phyloP scores from a whole-genome alignment of 108 stramenopile genomes.

The Cyclotella choctawhatcheeana region DNA sequence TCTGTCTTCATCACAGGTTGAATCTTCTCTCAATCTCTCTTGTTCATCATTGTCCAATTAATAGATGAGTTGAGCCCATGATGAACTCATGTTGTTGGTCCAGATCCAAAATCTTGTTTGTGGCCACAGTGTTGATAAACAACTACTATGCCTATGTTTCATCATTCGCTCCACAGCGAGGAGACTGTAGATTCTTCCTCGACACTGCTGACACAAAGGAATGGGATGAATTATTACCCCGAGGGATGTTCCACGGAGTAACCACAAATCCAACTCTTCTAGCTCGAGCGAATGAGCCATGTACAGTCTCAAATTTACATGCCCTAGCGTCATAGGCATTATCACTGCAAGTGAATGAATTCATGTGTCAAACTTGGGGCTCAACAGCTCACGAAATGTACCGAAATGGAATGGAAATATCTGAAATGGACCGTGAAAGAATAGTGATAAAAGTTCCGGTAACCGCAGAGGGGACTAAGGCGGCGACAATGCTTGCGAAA shows the following conservation, averaged over 20 bases:
- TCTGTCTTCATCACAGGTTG: too few species aligned
- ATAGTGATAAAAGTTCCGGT: conserved; percentile 76
- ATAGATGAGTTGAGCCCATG: too few species aligned
- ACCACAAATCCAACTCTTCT: conserved; percentile 74
- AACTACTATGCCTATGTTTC: neutral
- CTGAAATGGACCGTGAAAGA: conserved; percentile 53
- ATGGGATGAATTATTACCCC: conserved; percentile 63
- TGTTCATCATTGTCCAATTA: too few species aligned
- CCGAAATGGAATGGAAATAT: conserved; percentile 60
- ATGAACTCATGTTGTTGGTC: too few species aligned
- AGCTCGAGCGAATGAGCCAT: conserved; percentile 56
- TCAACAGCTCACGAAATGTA: conserved; percentile 59
- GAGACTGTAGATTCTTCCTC: conserved; percentile 63
- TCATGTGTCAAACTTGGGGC: conserved; percentile 82
- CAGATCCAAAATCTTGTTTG: too few species aligned
- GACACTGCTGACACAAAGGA: conserved; percentile 62
- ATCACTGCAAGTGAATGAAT: conserved; percentile 54
- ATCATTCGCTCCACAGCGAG: conserved; percentile 47
- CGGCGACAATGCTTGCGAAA: conserved; percentile 58
- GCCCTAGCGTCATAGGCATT: conserved; percentile 48
- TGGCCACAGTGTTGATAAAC: neutral
- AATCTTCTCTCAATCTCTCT: too few species aligned
- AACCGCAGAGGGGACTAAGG: conserved; percentile 56
- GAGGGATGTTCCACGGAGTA: conserved; percentile 73
- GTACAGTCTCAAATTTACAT: conserved; percentile 62